Evolutionary conservation across 768 basidiomycete genomes (phyloP), one percentile per base, ranked within the genome.

Genomic region (Gelatoporia subvermispora): DNA sequence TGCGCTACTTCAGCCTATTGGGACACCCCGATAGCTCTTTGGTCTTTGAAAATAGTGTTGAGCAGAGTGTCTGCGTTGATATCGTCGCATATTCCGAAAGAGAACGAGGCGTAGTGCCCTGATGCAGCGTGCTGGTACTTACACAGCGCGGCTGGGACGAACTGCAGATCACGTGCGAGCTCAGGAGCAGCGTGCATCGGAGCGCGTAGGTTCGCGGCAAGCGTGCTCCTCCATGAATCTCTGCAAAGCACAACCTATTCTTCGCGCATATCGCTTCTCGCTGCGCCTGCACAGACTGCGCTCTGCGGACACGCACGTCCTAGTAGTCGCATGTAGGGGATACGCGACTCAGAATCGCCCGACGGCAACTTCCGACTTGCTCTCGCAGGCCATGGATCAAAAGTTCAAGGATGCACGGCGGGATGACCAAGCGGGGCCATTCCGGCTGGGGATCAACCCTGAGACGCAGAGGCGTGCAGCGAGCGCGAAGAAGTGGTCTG

Each of bases 401-500:
- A 79, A 71, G 59, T 78, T 75, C 48, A 66, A 70, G 25, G 50
- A 58, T 0, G 45, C 65, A 20, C 54, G 63, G 17, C 58, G 72
- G 54, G 74, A 78, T 50, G 85, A 85, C 52, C 72, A 75, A 23
- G 82, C 84, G 43, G 90, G 90, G 2, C 88, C 90, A 20, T 92
- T 92, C 56, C 81, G 81, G 51, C 72, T 91, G 1, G 87, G 88
- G 2, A 68, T 88, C 45, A 74, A 80, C 8, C 82, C 78, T 43
- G 72, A 76, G 4, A 68, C 82, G 3, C 61, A 78, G 34, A 72
- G 68, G 42, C 75, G 70, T 42, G 76, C 75, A 21, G 76, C 79
- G 57, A 79, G 77, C 44, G 66, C 75, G 11, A 82, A 81, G 63
- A 85, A 82, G 60, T 93, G 90, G 90, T 83, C 84, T 23, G 85